A percentile compares a stretch with the other conserved stretches of the same genome.
Conservation (phyloP, 2,329 filamentous ascomycete genomes). For the Hymenoscyphus repandus region DNA sequence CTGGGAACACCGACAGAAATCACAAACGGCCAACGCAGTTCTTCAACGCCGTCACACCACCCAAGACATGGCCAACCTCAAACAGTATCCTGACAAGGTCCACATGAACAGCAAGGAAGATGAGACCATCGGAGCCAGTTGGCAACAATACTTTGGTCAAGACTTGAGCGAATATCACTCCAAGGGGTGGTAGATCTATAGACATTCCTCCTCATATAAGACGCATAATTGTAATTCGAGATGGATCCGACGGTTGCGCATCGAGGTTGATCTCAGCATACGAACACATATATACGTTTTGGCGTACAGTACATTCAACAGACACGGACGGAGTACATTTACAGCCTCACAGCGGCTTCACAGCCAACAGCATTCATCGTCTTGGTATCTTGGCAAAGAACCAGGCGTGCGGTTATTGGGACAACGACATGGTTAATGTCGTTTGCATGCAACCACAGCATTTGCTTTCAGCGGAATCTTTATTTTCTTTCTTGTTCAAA, state of each 20-base stretch:
- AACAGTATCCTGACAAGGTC: conserved; percentile 67
- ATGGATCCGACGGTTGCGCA: conserved; percentile 14
- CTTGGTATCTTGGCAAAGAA: conserved; percentile 25
- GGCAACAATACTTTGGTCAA: conserved; percentile 81
- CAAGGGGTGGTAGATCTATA: conserved; percentile 66
- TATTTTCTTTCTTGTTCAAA: conserved; percentile 12
- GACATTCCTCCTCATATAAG: conserved; percentile 12
- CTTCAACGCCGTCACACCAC: conserved; percentile 87
- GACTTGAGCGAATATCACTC: conserved; percentile 78
- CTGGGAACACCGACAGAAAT: conserved; percentile 94
- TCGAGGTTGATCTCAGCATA: conserved; percentile 13
- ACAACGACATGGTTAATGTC: conserved; percentile 22
- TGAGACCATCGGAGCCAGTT: conserved; percentile 62
- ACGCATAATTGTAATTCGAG: conserved; percentile 24
- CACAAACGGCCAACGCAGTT: conserved; percentile 79
- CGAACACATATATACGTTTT: conserved; percentile 25
- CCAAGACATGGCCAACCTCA: conserved; percentile 83
- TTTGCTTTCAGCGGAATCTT: conserved; percentile 14
- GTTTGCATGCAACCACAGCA: conserved; percentile 14
- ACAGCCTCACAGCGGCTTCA: conserved; percentile 27
- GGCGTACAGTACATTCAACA: conserved; percentile 18
- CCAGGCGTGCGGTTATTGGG: conserved; percentile 19
- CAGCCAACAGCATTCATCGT: conserved; percentile 30
- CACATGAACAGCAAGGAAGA: conserved; percentile 53
- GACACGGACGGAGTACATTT: conserved; percentile 13